Evolutionary conservation across 495 filamentous ascomycete species (phyloP).

Genomic region (Neurospora sp.): DNA sequence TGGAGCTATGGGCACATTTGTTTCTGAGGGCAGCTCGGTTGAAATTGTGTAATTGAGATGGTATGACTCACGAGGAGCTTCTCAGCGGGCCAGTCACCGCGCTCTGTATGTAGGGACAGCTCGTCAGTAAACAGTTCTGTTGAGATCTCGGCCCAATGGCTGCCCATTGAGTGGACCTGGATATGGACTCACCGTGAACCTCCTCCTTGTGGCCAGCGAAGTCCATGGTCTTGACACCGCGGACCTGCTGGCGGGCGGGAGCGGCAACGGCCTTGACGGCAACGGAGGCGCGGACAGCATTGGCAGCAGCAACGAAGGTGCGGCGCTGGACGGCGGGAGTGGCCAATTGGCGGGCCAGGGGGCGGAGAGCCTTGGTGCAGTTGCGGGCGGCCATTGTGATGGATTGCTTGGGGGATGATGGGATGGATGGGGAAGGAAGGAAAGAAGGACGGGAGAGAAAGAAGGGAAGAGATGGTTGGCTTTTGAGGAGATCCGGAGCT

Average conservation of each 20-base stretch:
- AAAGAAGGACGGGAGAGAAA: conserved; percentile 8
- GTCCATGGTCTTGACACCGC: conserved; percentile 82
- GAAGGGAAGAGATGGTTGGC: conserved; percentile 1
- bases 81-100: conserved; percentile 94
- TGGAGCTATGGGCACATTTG: background rate
- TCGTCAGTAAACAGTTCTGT: conserved; percentile 3
- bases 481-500: conserved; percentile 9
- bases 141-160: background rate
- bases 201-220: conserved; percentile 88
- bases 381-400: conserved; percentile 76
- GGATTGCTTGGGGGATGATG: conserved; percentile 24
- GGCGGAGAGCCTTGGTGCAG: conserved; percentile 73
- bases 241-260: conserved; percentile 50
- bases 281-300: conserved; percentile 44
- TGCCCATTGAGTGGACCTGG: background rate
- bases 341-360: conserved; percentile 62
- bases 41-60: background rate
- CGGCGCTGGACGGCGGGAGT: conserved; percentile 57
- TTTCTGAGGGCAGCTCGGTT: background rate
- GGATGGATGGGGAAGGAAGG: conserved; percentile 8
- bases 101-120: conserved; percentile 48
- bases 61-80: conserved; percentile 71
- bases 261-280: conserved; percentile 40
- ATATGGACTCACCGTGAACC: conserved; percentile 62
- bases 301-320: conserved; percentile 59